Evolutionary conservation across 805 yeast genomes (phyloP).

Genomic region (Zygoascus ofunaensis): DNA sequence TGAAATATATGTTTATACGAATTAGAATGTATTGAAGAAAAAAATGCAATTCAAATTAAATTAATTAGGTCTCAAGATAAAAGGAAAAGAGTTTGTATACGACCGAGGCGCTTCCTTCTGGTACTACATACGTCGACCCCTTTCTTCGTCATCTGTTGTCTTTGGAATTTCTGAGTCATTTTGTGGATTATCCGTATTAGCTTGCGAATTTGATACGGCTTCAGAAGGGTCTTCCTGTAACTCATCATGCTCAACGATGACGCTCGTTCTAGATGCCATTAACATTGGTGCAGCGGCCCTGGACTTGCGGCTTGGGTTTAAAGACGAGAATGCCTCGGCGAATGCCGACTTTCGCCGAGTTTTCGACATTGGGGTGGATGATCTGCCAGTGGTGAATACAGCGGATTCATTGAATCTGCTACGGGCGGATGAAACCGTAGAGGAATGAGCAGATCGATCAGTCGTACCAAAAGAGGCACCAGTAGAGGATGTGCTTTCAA

Average conservation of each 20-base stretch:
- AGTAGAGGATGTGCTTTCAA: not conserved
- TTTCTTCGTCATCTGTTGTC: not conserved
- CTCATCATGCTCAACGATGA: not conserved
- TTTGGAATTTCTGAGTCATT: no score
- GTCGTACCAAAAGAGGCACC: no score
- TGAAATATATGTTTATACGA: not conserved
- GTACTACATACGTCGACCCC: not conserved
- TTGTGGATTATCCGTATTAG: no score
- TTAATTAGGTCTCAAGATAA: no score
- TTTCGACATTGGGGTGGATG: conserved; percentile 1
- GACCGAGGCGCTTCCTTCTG: no score
- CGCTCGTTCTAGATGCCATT: not conserved
- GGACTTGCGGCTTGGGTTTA: not conserved
- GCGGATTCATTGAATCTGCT: conserved; percentile 16
- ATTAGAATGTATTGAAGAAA: not conserved
- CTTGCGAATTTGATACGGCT: no score
- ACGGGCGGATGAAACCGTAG: no score
- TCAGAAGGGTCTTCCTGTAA: not conserved
- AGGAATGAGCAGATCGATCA: no score
- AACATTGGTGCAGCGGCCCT: no score
- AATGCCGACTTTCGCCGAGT: conserved; percentile 12
- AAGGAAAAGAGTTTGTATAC: no score
- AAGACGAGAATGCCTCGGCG: conserved; percentile 4
- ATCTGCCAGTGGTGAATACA: conserved; percentile 7
- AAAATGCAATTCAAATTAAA: not conserved